Evolutionary conservation across 2,329 filamentous ascomycete species (phyloP).

Genomic region (Aspergillus latus): DNA sequence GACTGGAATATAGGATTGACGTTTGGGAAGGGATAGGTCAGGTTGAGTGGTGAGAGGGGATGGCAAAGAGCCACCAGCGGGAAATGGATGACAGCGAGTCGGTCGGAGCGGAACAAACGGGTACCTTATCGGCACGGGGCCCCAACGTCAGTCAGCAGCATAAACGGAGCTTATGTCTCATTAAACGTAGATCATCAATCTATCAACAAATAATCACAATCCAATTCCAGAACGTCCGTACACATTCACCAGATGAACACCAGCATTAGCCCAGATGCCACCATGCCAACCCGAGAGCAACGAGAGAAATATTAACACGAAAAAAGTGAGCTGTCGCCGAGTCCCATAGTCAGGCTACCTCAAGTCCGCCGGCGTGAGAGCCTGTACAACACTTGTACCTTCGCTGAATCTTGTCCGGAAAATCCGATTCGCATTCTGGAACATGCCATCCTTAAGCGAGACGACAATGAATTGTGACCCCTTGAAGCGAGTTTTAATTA

Average conservation of each 20-base stretch:
- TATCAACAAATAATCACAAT: constrained; percentile 10
- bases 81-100: constrained; percentile 1
- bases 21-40: neutral
- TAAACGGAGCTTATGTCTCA: neutral
- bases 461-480: constrained; percentile 98
- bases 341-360: constrained; percentile 36
- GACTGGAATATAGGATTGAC: neutral
- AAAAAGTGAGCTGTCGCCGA: constrained; percentile 14
- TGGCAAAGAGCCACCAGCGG: neutral
- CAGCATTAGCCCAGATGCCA: constrained; percentile 6
- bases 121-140: neutral
- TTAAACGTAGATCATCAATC: constrained; percentile 13
- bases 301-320: constrained; percentile 21
- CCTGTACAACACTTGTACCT: constrained; percentile 91
- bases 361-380: constrained; percentile 75
- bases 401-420: constrained; percentile 95
- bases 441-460: constrained; percentile 98
- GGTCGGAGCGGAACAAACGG: constrained; percentile 6
- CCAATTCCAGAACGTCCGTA: constrained; percentile 13
- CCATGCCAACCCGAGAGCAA: constrained; percentile 16
- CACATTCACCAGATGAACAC: constrained; percentile 16
- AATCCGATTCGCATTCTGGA: constrained; percentile 97
- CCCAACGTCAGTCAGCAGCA: neutral
- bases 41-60: neutral
- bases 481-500: constrained; percentile 98